Percentiles rank a stretch among this genome's conserved stretches.
These are phyloP conservation scores for Arthrobotrys entomopaga DNA, from an alignment of 2,329 filamentous ascomycete species.

Conservation along the genomic window DNA sequence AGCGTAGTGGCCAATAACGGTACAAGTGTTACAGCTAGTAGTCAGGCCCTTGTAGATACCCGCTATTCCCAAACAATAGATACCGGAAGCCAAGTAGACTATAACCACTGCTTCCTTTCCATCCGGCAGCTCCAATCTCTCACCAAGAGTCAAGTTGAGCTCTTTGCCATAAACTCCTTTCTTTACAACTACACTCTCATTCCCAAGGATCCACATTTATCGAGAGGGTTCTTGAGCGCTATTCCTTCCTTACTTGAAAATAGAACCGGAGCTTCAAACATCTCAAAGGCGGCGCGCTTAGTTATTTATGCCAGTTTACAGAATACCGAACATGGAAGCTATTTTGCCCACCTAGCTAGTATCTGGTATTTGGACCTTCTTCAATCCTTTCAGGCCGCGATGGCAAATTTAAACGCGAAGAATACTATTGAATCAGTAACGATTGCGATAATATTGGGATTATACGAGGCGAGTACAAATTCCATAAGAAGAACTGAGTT, in stretches of 20 bases:
- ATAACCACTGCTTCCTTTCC: conserved; percentile 3
- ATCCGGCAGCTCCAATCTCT: conserved; percentile 7
- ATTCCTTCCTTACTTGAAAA: not conserved
- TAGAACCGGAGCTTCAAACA: not conserved
- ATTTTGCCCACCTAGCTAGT: conserved; percentile 2
- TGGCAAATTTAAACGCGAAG: not conserved
- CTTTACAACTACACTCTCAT: conserved; percentile 12
- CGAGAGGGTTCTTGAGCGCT: conserved; percentile 7
- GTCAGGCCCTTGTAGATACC: no score
- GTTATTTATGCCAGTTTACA: conserved; percentile 17
- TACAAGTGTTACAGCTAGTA: no score
- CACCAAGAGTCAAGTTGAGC: not conserved
- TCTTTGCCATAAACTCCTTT: conserved; percentile 3
- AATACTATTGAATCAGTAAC: conserved; percentile 20
- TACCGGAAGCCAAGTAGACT: not conserved
- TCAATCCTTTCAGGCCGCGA: conserved; percentile 12
- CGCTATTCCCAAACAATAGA: not conserved
- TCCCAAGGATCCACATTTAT: not conserved
- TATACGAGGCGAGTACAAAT: conserved; percentile 11
- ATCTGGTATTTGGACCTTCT: conserved; percentile 14
- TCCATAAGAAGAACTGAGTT: not conserved
- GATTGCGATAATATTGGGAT: conserved; percentile 6
- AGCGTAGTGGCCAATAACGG: not conserved
- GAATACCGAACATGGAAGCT: conserved; percentile 1
- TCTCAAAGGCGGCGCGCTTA: conserved; percentile 11